Percentiles rank a stretch among this genome's conserved stretches.
Evolutionary conservation across 768 basidiomycete genomes (phyloP).

Genomic region (Pulveroboletus ravenelii): DNA sequence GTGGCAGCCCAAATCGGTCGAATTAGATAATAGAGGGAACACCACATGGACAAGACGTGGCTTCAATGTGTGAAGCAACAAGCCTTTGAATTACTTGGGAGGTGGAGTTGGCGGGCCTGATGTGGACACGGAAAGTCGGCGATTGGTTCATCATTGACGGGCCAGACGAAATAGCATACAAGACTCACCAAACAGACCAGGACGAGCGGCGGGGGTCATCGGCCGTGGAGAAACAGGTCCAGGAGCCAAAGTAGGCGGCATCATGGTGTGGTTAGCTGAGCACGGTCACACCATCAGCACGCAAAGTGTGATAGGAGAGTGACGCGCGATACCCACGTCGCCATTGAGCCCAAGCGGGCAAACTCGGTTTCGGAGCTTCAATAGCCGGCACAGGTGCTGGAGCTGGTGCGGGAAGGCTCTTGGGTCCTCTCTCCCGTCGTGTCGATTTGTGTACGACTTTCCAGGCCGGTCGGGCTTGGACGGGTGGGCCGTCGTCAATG

Average conservation of each 20-base stretch:
- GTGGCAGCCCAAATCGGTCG: background rate
- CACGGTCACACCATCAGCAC: background rate
- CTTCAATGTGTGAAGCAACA: background rate
- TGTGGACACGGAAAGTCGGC: background rate
- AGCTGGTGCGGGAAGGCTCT: constrained; percentile 35
- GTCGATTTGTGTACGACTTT: constrained; percentile 64
- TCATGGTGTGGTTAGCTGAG: constrained; percentile 60
- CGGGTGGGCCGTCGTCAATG: constrained; percentile 41
- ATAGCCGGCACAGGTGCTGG: constrained; percentile 36
- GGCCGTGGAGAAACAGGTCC: constrained; percentile 31
- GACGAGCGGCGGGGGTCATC: constrained; percentile 45
- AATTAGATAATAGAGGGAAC: background rate
- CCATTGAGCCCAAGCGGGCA: constrained; percentile 86
- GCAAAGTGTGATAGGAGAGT: background rate
- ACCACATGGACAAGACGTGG: constrained; percentile 1
- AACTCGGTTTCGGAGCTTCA: constrained; percentile 44
- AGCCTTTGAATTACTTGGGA: constrained; percentile 31
- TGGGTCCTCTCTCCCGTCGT: constrained; percentile 45
- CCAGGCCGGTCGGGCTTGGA: constrained; percentile 67
- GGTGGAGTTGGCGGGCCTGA: constrained; percentile 45
- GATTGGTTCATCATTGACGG: background rate
- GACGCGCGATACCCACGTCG: constrained; percentile 44
- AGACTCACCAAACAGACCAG: constrained; percentile 61
- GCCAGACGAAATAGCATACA: background rate
- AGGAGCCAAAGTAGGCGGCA: constrained; percentile 46